These are phyloP conservation scores for Cucurbita argyrosperma DNA, from an alignment of 306 rosid species.

Conservation along the genomic window DNA sequence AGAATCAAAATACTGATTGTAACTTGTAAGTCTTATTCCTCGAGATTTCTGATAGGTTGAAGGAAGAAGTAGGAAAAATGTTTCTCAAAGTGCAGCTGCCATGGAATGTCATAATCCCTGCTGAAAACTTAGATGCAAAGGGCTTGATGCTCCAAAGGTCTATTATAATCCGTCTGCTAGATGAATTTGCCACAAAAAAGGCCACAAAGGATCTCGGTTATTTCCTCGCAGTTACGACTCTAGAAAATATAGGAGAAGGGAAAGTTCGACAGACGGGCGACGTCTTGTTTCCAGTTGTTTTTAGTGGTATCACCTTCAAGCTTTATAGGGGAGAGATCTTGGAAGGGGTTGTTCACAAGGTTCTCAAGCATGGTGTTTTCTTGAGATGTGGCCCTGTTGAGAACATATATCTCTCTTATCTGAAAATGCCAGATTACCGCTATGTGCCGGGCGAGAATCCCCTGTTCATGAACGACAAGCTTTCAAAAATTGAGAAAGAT, in stretches of 20 bases:
- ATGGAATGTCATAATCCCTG: constrained; percentile 64
- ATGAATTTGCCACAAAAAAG: constrained; percentile 49
- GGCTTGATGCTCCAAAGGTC: constrained; percentile 60
- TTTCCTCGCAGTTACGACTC: constrained; percentile 51
- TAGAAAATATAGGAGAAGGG: constrained; percentile 70
- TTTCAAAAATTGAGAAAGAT: constrained; percentile 50
- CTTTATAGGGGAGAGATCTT: constrained; percentile 59
- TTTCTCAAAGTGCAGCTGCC: constrained; percentile 60
- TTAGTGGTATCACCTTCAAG: constrained; percentile 63
- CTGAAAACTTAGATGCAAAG: constrained; percentile 45
- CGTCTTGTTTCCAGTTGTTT: constrained; percentile 64
- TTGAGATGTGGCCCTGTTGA: constrained; percentile 72
- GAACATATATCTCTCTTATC: constrained; percentile 42
- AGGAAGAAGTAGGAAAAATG: constrained; percentile 19
- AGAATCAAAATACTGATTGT: not conserved
- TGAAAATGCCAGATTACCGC: constrained; percentile 62
- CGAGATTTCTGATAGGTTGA: constrained; percentile 17
- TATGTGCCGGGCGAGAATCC: constrained; percentile 63
- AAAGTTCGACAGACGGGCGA: constrained; percentile 72
- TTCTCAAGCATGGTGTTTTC: constrained; percentile 78
- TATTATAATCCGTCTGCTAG: constrained; percentile 40
- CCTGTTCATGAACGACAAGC: constrained; percentile 41
- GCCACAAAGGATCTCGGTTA: constrained; percentile 71
- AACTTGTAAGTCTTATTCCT: not conserved
- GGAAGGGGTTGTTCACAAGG: constrained; percentile 68